Conservation (phyloP, 306 rosid genomes). For the Cucumis sativus region DNA sequence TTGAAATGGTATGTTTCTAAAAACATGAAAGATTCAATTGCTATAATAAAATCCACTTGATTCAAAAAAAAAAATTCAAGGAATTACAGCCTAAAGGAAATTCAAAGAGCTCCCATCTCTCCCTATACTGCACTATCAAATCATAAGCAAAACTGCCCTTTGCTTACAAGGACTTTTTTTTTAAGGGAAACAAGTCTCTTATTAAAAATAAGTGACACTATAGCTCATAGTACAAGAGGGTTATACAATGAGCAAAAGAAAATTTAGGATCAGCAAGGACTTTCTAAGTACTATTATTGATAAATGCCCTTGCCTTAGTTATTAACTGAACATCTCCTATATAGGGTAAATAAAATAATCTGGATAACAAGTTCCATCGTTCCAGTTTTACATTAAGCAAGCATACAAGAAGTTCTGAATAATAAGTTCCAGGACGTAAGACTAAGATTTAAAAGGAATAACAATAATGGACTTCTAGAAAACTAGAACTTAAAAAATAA, state of each 20-base stretch:
- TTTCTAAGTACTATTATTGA: background rate
- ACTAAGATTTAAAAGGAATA: background rate
- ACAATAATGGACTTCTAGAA: background rate
- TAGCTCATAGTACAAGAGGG: no score
- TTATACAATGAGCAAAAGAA: no score
- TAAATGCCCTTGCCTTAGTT: background rate
- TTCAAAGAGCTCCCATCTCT: background rate
- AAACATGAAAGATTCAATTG: background rate
- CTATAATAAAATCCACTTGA: background rate
- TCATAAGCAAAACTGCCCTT: background rate
- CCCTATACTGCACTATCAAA: background rate
- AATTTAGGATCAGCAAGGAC: background rate
- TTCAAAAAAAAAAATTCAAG: background rate
- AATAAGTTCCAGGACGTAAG: background rate
- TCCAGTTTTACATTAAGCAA: background rate
- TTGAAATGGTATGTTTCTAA: background rate
- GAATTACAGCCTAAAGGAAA: background rate
- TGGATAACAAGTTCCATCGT: background rate
- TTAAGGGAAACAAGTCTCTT: no score
- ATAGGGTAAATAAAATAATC: background rate
- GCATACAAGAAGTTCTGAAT: background rate
- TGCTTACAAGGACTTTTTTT: background rate
- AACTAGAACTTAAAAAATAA: background rate
- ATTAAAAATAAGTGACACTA: no score
- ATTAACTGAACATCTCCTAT: background rate